Base-by-base conservation (phyloP, 805 yeast species). In the Candida chilensis region DNA sequence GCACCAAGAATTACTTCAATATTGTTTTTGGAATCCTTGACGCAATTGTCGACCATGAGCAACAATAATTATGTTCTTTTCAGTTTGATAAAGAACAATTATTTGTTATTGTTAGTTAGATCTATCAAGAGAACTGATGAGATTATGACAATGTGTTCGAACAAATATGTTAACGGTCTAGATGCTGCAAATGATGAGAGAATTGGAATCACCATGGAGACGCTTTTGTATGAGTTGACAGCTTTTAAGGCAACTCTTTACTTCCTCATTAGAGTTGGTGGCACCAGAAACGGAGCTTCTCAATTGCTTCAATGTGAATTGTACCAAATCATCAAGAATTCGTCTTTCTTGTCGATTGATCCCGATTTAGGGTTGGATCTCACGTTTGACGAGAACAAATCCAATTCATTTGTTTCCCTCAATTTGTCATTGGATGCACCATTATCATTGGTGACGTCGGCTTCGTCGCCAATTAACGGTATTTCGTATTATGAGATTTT, bases 321-420 rank as follows among this genome's bases (percentile, higher is more conserved):
- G 5, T 78, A 87, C 48, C 67, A 74, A 12, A 60, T 73, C 1
- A 60, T 88, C 31, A 69, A 64, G 33, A 60, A 69, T 9, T 71
- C 79, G 24, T 55, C 55, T 13, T 70, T 86, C 37, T 55, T 85
- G 27, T 49, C 60, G 20, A 64, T 78, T 24, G 96, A 88, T 49
- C 87, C 92, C 1, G 95, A 82, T 45, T 57, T 86, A 20, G 95
- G 94, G 0, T 54, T 82, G 28, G 74, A 67, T 28, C 48, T 78
- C 29, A 49, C 57, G 3, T 58, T 70, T 31, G 67, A 59, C 33
- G 64, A 60, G 28, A 38, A 47, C 2, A 41, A 30, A 15, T 21
- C 14, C 17, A 42, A 45, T 18, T 45, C 57, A 10, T 50, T 50
- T 27, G 57, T 69, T 8, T 59, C 52, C 17, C 57, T 74, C 15